Conservation (phyloP, 192 early-diverging fungal species). For the Phycomyces nitens region DNA sequence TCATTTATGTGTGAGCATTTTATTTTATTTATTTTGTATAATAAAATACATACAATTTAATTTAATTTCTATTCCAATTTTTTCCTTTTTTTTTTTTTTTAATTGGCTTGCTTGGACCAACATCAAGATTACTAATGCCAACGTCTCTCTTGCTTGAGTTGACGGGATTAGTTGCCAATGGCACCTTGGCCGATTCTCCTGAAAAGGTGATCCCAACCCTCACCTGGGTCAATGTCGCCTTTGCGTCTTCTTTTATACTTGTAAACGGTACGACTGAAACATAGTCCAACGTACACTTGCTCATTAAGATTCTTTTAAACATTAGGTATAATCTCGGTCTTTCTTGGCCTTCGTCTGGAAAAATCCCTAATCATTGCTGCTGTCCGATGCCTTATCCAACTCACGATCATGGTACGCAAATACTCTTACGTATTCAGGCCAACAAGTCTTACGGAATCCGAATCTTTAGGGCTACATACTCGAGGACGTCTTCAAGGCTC, state of each 20-base stretch:
- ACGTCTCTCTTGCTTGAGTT: not conserved
- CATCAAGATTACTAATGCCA: too few relatives aligned
- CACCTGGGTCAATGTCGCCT: conserved; percentile 25
- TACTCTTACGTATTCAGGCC: too few relatives aligned
- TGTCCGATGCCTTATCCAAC: conserved; percentile 71
- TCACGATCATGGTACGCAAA: conserved; percentile 63
- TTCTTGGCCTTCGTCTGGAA: conserved; percentile 65
- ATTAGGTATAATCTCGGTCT: conserved; percentile 21
- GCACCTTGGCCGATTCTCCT: not conserved
- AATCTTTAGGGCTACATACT: conserved; percentile 61
- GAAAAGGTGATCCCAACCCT: conserved; percentile 1
- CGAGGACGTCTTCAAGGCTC: conserved; percentile 66
- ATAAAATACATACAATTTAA: too few relatives aligned
- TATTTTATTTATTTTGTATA: too few relatives aligned
- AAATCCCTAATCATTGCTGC: conserved; percentile 64
- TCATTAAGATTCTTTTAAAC: not conserved
- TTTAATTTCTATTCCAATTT: too few relatives aligned
- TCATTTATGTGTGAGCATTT: too few relatives aligned
- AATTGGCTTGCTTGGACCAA: too few relatives aligned
- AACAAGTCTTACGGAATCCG: too few relatives aligned
- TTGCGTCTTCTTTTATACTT: conserved; percentile 29
- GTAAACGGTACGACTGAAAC: conserved; percentile 23
- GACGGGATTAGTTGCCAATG: not conserved
- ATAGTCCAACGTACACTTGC: not conserved
- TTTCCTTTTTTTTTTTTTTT: too few relatives aligned